Conservation (phyloP, 116 monocot species). For the Papilionanthe hybrid region DNA sequence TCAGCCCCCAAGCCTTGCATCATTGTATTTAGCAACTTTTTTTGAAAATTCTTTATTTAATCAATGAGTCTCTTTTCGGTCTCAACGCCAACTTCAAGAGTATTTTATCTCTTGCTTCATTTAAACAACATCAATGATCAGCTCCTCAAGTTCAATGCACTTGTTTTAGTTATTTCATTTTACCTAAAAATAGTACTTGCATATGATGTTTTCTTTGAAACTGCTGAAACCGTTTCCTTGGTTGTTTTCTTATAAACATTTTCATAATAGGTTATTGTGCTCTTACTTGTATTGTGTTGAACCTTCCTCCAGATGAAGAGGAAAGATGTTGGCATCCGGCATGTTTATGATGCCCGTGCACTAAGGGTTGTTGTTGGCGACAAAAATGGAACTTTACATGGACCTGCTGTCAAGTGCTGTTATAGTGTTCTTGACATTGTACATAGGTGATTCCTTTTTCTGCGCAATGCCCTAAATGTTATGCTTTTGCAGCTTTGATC, state of each 20-base stretch:
- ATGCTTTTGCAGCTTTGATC: not conserved
- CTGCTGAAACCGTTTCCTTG: not conserved
- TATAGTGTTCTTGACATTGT: slow-evolving; percentile 84
- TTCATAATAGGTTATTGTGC: not conserved
- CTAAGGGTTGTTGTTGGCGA: slow-evolving; percentile 90
- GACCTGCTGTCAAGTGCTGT: slow-evolving; percentile 81
- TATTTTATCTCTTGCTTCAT: no score
- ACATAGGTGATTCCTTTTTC: slow-evolving; percentile 54
- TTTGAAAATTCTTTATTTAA: no score
- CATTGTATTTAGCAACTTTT: no score
- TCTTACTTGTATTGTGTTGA: no score
- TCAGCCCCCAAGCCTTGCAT: no score
- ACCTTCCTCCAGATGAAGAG: slow-evolving; percentile 61
- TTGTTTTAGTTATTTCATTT: no score
- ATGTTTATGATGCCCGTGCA: slow-evolving; percentile 95
- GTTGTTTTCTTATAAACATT: not conserved
- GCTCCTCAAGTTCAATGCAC: no score
- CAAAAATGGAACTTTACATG: slow-evolving; percentile 78
- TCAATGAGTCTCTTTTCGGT: no score
- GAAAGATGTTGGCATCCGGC: slow-evolving; percentile 62
- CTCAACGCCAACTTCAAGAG: no score
- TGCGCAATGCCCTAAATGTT: not conserved
- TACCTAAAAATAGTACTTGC: no score
- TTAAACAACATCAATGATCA: no score
- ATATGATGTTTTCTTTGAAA: not conserved